Base-by-base conservation (phyloP, 1,139 yeast genomes). In the Saccharomyces hybrid region DNA sequence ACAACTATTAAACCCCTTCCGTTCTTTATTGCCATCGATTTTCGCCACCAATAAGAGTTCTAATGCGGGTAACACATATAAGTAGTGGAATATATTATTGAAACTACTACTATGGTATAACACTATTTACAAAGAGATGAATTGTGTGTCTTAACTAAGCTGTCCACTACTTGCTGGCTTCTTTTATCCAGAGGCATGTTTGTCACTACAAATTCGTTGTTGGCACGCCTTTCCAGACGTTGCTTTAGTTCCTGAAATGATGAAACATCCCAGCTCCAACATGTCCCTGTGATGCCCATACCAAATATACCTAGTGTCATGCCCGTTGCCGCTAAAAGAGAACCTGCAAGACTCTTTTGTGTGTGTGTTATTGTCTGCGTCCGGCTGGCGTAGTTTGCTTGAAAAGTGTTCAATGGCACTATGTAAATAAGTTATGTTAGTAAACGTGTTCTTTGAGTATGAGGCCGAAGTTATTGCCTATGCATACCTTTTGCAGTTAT, bases 191-290 rank as follows among this genome's bases (percentile, higher is more conserved):
- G 44, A 5, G 44, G 14, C 44, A 38, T 38, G 5, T 38, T 38
- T 16, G 44, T 38, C 25, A 38, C n/a, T 25, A 38, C 44, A 38
- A 5, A 2, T 38, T 38, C 26, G 44, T 38, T 38, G 7, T 38
- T 38, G 25, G 44, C 50, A 23, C 34, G 50, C 13, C 26, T 23
- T 32, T 31, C 47, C 7, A 34, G 19, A 28, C 49, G 41, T 16
- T 16, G 25, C 13, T 25, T 25, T 26, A 50, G 56, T 32, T 60
- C 62, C 5, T 31, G 19, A 8, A 86, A 76, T 42, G 75, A 78
- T 28, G 88, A 80, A 3, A 89, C 84, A 66, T 89, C 95, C 70
- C 79, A 75, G 27, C 84, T 75, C 96, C 97, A 89, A 60, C 89
- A 84, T 1, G 83, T 77, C 1, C 97, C 96, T 46, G 88, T 80